Conservation (phyloP, 176 grass and related monocot genomes). For the Triticum turgidum region DNA sequence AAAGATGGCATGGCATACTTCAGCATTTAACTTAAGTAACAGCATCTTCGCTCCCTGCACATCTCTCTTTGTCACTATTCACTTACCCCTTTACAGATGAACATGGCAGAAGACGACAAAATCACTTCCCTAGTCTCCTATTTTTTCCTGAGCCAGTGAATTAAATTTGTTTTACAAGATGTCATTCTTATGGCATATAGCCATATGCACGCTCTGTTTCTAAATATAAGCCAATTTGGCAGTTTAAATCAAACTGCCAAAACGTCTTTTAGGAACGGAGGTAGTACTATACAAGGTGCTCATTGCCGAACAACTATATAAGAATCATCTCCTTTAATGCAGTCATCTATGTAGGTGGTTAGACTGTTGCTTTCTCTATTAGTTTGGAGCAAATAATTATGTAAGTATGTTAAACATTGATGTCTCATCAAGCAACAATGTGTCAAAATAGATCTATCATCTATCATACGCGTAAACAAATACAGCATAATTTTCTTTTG, state of each 20-base stretch:
- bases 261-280: too few species aligned
- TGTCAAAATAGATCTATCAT: background rate
- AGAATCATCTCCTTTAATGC: background rate
- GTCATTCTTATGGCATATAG: background rate
- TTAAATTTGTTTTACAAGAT: background rate
- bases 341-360: background rate
- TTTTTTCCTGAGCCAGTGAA: background rate
- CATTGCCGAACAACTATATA: background rate
- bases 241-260: too few species aligned
- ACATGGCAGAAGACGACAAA: background rate
- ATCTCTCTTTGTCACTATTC: background rate
- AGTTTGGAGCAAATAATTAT: slow-evolving; percentile 5
- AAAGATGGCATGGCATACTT: background rate
- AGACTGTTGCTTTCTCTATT: background rate
- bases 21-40: background rate
- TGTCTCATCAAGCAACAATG: background rate
- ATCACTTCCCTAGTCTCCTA: background rate
- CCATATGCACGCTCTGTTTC: background rate
- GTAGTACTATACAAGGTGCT: background rate
- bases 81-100: background rate
- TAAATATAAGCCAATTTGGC: too few species aligned
- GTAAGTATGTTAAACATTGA: background rate
- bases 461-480: background rate
- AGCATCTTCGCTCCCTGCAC: background rate
- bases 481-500: background rate